Evolutionary conservation across 108 stramenopile species (phyloP).

Genomic region (Nannochloropsis oceanica): DNA sequence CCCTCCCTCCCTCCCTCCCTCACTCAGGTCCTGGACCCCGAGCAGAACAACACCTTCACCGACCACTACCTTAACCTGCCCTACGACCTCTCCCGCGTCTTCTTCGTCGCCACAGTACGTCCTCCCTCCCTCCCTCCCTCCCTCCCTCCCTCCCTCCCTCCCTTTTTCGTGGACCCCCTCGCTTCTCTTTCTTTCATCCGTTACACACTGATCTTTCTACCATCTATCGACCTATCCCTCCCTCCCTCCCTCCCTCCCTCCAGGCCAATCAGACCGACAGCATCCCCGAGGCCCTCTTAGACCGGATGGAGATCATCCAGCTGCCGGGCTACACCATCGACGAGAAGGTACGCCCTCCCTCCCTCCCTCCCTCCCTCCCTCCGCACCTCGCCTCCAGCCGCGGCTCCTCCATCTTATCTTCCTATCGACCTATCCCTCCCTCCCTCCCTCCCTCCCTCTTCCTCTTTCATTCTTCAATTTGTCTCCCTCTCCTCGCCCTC

Average conservation of each 20-base stretch:
- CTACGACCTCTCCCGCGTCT: slow-evolving; percentile 25
- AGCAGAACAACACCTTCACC: slow-evolving; percentile 28
- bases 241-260: neutral
- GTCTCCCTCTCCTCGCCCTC: too few species aligned
- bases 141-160: neutral
- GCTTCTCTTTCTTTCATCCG: neutral
- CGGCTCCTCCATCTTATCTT: slow-evolving; percentile 1
- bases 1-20: neutral
- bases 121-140: neutral
- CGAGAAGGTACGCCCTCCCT: slow-evolving; percentile 15
- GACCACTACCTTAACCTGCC: slow-evolving; percentile 30
- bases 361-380: neutral
- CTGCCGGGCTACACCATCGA: slow-evolving; percentile 22
- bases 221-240: too few species aligned
- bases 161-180: too few species aligned
- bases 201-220: too few species aligned
- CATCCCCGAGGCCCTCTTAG: slow-evolving; percentile 32
- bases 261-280: slow-evolving; percentile 22
- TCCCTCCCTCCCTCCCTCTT: too few species aligned
- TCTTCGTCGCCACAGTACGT: slow-evolving; percentile 18
- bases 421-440: too few species aligned
- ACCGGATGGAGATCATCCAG: slow-evolving; percentile 24
- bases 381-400: neutral
- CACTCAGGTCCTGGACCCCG: slow-evolving; percentile 24
- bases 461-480: too few species aligned